Conservation (phyloP, 2,329 filamentous ascomycete species). For the Paecilomyces variotii region DNA sequence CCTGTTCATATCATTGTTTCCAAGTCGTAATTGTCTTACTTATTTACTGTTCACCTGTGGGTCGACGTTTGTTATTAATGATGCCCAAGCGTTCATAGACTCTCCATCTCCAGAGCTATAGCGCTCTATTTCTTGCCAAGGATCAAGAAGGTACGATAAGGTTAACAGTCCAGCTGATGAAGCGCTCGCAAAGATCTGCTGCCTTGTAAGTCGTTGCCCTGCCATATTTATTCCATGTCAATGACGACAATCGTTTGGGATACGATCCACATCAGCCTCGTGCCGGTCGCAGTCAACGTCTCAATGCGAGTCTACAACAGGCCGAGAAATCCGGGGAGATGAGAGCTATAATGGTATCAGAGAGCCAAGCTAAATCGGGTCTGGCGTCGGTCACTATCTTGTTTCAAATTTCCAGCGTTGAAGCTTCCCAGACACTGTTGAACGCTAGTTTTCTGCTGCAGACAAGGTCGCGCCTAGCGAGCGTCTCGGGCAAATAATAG, state of each 20-base stretch:
- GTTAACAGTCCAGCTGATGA: background rate
- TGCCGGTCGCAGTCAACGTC: background rate
- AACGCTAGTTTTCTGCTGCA: background rate
- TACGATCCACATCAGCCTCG: background rate
- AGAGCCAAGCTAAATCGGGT: background rate
- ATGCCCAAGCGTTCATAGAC: background rate
- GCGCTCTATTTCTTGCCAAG: background rate
- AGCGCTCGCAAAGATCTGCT: background rate
- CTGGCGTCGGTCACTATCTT: background rate
- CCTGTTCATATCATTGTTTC: background rate
- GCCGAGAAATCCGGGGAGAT: background rate
- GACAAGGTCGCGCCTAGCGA: background rate
- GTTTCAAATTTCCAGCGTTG: background rate
- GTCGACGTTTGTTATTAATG: background rate
- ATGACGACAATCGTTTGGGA: background rate
- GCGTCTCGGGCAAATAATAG: background rate
- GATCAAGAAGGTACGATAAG: background rate
- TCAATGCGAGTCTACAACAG: background rate
- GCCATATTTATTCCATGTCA: background rate
- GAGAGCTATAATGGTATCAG: background rate
- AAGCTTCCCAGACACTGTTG: background rate
- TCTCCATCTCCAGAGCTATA: background rate
- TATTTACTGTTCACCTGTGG: background rate
- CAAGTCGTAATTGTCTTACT: background rate
- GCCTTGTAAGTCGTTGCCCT: background rate